Evolutionary conservation across 768 basidiomycete genomes (phyloP).

Genomic region (Tylopilus subfusipes): DNA sequence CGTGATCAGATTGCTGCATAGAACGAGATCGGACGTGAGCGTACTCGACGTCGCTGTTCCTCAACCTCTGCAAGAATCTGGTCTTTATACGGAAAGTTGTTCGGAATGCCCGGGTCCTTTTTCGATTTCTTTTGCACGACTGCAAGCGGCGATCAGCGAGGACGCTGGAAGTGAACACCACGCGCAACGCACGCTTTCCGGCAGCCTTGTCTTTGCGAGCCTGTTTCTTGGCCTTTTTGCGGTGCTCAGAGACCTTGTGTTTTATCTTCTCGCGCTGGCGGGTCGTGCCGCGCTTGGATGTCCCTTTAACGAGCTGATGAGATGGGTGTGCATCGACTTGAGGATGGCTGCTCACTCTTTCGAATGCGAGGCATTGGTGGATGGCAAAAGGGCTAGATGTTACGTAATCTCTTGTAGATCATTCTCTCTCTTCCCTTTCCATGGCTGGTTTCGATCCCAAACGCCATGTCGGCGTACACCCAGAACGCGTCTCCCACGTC

Average conservation of each 20-base stretch:
- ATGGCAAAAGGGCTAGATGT: background rate
- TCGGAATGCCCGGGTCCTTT: conserved; percentile 93
- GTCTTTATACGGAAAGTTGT: conserved; percentile 91
- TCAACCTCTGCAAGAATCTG: conserved; percentile 89
- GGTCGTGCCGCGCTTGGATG: conserved; percentile 75
- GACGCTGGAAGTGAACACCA: background rate
- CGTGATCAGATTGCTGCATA: background rate
- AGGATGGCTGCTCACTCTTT: conserved; percentile 45
- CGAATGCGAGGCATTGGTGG: conserved; percentile 58
- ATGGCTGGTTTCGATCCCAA: conserved; percentile 35
- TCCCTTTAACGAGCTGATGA: conserved; percentile 49
- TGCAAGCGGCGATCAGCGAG: conserved; percentile 4
- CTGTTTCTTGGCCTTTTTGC: conserved; percentile 70
- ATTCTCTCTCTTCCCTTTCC: background rate
- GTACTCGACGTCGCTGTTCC: conserved; percentile 71
- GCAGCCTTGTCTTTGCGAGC: conserved; percentile 70
- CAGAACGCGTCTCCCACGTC: conserved; percentile 73
- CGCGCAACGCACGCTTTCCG: conserved; percentile 69
- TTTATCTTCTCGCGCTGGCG: conserved; percentile 69
- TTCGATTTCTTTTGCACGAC: conserved; percentile 41
- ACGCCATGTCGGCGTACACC: conserved; percentile 62
- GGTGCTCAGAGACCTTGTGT: conserved; percentile 72
- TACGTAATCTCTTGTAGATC: conserved; percentile 15
- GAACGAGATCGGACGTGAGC: background rate
- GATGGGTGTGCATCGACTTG: background rate